phyloP scores from a whole-genome alignment of 208 protist genomes.

The Phytomonas francai region DNA sequence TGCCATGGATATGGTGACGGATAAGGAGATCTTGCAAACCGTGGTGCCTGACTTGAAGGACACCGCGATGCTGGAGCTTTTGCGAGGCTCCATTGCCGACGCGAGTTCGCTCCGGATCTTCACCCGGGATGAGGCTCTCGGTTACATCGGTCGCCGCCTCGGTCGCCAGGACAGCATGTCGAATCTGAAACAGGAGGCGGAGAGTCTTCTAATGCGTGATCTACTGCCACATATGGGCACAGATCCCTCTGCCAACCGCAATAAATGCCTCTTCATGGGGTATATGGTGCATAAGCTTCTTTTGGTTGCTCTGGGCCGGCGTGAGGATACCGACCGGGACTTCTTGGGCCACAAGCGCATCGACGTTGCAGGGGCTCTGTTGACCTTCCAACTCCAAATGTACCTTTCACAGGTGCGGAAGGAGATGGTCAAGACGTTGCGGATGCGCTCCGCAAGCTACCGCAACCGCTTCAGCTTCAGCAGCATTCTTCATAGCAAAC shows the following conservation, averaged over 20 bases:
- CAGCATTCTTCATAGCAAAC: slow-evolving; percentile 93
- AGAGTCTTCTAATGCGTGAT: slow-evolving; percentile 90
- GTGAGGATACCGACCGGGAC: slow-evolving; percentile 96
- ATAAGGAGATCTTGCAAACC: slow-evolving; percentile 95
- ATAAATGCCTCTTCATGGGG: slow-evolving; percentile 97
- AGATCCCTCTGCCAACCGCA: slow-evolving; percentile 67
- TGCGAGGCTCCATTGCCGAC: slow-evolving; percentile 92
- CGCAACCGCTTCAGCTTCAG: slow-evolving; percentile 45
- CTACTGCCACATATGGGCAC: slow-evolving; percentile 84
- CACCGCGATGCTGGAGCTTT: slow-evolving; percentile 76
- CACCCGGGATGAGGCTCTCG: slow-evolving; percentile 94
- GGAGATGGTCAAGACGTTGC: slow-evolving; percentile 89
- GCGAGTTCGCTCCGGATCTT: slow-evolving; percentile 79
- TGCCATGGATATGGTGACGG: slow-evolving; percentile 94
- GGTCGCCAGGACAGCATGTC: slow-evolving; percentile 70
- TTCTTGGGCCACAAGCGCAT: slow-evolving; percentile 99
- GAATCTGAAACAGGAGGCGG: slow-evolving; percentile 88
- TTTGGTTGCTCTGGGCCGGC: slow-evolving; percentile 79
- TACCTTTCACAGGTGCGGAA: slow-evolving; percentile 99
- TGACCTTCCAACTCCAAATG: slow-evolving; percentile 87
- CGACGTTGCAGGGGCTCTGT: slow-evolving; percentile 93
- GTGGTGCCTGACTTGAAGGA: slow-evolving; percentile 80
- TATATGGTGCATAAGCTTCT: slow-evolving; percentile 97
- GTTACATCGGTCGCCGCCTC: slow-evolving; percentile 90
- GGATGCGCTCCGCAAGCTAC: slow-evolving; percentile 57